Percentiles rank a stretch among this genome's conserved stretches.
These are phyloP conservation scores for Daucus carota DNA, from an alignment of 129 eudicot species.

Conservation along the genomic window DH1_v3.0 NC_030387.2:7656001-7656500, in stretches of 20 bases:
- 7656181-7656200: slow-evolving; percentile 25
- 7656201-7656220: background rate
- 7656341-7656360: background rate
- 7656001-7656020: too few species aligned
- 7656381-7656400: slow-evolving; percentile 6
- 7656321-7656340: background rate
- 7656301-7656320: background rate
- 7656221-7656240: background rate
- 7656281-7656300: background rate
- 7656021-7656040: slow-evolving; percentile 29
- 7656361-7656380: background rate
- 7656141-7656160: slow-evolving; percentile 14
- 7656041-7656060: slow-evolving; percentile 21
- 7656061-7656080: too few species aligned
- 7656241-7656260: too few species aligned
- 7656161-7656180: slow-evolving; percentile 35
- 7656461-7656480: background rate
- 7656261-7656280: slow-evolving; percentile 5
- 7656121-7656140: background rate
- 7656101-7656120: background rate
- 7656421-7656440: background rate
- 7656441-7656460: background rate
- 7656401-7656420: background rate
- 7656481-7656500: background rate
- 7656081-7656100: too few species aligned